These are phyloP conservation scores for Rhizophlyctis rosea DNA, from an alignment of 192 early-diverging fungal genomes.

Conservation along the genomic window DNA sequence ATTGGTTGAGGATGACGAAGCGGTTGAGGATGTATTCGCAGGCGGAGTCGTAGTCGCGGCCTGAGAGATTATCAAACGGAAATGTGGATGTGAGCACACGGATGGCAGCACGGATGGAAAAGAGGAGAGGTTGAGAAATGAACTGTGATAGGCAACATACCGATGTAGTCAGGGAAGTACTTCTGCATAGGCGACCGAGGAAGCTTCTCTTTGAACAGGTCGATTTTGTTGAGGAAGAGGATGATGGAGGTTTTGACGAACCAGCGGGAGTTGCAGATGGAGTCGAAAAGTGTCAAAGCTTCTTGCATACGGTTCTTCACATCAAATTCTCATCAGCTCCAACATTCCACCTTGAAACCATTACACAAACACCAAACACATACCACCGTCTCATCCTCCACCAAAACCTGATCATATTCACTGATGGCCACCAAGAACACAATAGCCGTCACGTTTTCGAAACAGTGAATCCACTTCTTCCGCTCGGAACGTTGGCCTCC, in stretches of 20 bases:
- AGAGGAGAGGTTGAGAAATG: background rate
- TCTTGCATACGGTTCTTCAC: slow-evolving; percentile 90
- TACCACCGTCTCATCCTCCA: slow-evolving; percentile 93
- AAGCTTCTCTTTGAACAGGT: slow-evolving; percentile 91
- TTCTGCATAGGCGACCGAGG: slow-evolving; percentile 74
- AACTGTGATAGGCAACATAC: slow-evolving; percentile 6
- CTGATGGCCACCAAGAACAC: slow-evolving; percentile 93
- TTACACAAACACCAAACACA: slow-evolving; percentile 7
- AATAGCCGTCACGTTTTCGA: slow-evolving; percentile 94
- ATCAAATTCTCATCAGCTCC: background rate
- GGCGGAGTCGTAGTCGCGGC: slow-evolving; percentile 43
- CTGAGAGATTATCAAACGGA: slow-evolving; percentile 15
- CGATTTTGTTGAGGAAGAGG: slow-evolving; percentile 98
- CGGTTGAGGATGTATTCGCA: slow-evolving; percentile 47
- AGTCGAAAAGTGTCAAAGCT: slow-evolving; percentile 93
- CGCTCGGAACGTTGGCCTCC: slow-evolving; percentile 97
- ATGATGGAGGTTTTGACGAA: slow-evolving; percentile 98
- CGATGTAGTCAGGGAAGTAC: slow-evolving; percentile 86
- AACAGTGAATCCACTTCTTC: slow-evolving; percentile 99
- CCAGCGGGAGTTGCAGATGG: slow-evolving; percentile 97
- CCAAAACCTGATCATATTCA: slow-evolving; percentile 93
- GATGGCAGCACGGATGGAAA: background rate
- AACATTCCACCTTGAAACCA: background rate
- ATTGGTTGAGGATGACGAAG: slow-evolving; percentile 50
- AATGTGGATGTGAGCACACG: background rate